Evolutionary conservation across 768 basidiomycete genomes (phyloP), one percentile per base, ranked within the genome.

Genomic region (Mycena polygramma): DNA sequence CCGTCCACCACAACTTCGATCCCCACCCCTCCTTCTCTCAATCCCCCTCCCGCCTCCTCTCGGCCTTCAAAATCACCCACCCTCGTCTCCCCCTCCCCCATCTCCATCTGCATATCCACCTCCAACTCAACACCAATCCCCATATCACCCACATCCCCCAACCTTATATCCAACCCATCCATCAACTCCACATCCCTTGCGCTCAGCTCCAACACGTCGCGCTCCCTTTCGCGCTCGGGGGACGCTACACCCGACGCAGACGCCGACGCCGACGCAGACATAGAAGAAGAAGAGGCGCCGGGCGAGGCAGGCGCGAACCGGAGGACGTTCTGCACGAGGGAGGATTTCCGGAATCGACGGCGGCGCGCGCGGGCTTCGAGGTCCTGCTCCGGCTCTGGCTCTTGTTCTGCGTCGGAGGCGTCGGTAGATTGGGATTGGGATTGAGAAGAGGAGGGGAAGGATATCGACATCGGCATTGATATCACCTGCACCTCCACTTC

Each of bases 221-320:
- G 30, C 6, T 30, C 30, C 3, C 30, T 2, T 30, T 30, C 30
- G 6, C 30, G 30, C 30, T 30, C 30, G 30, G 30, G 30, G 30
- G 30, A n/a, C n/a, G n/a, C n/a, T n/a, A n/a, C n/a, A n/a, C n/a
- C n/a, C n/a, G n/a, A n/a, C n/a, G n/a, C n/a, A n/a, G n/a, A n/a
- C n/a, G n/a, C n/a, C n/a, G n/a, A n/a, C n/a, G n/a, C n/a, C n/a
- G n/a, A n/a, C n/a, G n/a, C n/a, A n/a, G n/a, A n/a, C n/a, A n/a
- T n/a, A n/a, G n/a, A n/a, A n/a, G n/a, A n/a, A n/a, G n/a, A 30
- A 30, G 30, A 2, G 30, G 30, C 30, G 30, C 24, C 46, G 7
- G 71, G 68, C 20, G 68, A 73, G 35, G 57, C 69, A 15, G 71
- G 72, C 51, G 68, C 69, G 15, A 73, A 70, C 2, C 63, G 41